A percentile compares a stretch with the other conserved stretches of the same genome.
Evolutionary conservation across 257 asterid species (phyloP).

Genomic region (Solanum okadae): DNA sequence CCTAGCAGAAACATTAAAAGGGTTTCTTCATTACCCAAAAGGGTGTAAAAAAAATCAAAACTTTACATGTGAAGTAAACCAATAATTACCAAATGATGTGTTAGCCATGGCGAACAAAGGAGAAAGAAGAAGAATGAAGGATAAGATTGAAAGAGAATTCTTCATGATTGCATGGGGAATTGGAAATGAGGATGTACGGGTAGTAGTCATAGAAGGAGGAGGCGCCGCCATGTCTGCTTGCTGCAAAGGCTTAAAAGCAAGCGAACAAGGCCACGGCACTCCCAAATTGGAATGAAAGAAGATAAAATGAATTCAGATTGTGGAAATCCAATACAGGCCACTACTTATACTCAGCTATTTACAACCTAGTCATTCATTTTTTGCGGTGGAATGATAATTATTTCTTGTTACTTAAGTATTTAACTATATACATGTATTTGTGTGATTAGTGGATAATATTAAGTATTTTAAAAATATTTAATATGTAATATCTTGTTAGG

Average conservation of each 20-base stretch:
- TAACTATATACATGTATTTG: too few relatives aligned
- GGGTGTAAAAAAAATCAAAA: background rate
- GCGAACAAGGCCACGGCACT: constrained; percentile 1
- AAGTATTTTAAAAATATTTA: too few relatives aligned
- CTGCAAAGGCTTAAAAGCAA: background rate
- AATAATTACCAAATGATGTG: background rate
- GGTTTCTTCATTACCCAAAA: background rate
- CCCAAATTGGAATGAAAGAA: background rate
- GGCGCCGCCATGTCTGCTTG: constrained; percentile 1
- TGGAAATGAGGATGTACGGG: background rate
- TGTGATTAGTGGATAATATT: too few relatives aligned
- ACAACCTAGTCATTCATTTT: background rate
- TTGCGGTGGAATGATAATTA: fast-evolving
- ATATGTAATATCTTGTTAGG: fast-evolving
- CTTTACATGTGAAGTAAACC: background rate
- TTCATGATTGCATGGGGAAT: background rate
- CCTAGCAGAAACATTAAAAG: background rate
- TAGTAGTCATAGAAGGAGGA: background rate
- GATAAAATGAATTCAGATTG: background rate
- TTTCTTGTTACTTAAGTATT: too few relatives aligned
- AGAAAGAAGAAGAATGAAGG: background rate
- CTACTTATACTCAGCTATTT: background rate
- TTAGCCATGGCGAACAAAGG: background rate
- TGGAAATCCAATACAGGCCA: background rate
- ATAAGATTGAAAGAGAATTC: background rate